phyloP scores from a whole-genome alignment of 129 eudicot genomes.

The Helichrysum umbraculigerum region DNA sequence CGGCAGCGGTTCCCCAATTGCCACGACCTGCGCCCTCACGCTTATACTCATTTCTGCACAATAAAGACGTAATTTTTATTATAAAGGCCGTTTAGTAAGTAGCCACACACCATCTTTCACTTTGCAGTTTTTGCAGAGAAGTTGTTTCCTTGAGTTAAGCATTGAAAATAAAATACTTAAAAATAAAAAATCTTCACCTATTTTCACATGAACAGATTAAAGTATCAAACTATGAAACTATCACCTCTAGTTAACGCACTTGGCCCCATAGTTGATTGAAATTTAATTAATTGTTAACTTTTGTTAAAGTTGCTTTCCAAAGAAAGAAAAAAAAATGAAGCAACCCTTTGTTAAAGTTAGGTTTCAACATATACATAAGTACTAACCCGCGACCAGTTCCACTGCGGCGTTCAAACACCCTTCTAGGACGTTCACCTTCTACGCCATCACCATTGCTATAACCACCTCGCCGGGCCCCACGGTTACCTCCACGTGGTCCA shows the following conservation, averaged over 20 bases:
- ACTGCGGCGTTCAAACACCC: constrained; percentile 77
- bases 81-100: neutral
- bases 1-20: constrained; percentile 83
- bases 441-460: constrained; percentile 58
- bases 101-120: neutral
- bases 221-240: neutral
- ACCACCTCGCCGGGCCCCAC: constrained; percentile 73
- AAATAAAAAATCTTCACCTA: neutral
- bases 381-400: constrained; percentile 90
- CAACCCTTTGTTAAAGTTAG: neutral
- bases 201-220: neutral
- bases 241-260: neutral
- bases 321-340: too few relatives aligned
- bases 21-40: constrained; percentile 94
- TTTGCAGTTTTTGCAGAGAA: neutral
- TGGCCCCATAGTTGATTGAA: neutral
- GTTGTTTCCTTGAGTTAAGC: neutral
- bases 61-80: neutral
- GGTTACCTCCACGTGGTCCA: constrained; percentile 48
- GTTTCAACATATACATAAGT: neutral
- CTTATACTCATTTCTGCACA: constrained; percentile 63
- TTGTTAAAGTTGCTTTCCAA: too few relatives aligned
- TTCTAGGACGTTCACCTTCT: constrained; percentile 80
- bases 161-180: too few relatives aligned
- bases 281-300: neutral